These are phyloP conservation scores for Penicillium sp. DNA, from an alignment of 2,329 filamentous ascomycete genomes.

Conservation along the genomic window DNA sequence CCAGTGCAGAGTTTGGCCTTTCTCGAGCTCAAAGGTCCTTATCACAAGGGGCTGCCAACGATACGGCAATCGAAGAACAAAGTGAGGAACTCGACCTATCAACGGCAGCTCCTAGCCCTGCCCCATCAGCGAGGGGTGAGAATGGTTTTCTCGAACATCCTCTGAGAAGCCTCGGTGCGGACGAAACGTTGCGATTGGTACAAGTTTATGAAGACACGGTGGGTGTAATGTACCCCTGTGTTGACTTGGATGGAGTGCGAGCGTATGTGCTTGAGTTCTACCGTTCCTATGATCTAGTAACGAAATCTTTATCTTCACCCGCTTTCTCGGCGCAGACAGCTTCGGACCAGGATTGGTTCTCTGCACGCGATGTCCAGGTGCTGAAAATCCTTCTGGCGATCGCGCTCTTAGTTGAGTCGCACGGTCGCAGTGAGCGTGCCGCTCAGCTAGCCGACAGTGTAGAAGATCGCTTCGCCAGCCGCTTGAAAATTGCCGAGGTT, in stretches of 20 bases:
- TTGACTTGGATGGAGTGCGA: constrained; percentile 69
- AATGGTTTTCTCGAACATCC: constrained; percentile 59
- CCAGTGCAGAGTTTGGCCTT: constrained; percentile 39
- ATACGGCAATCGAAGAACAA: constrained; percentile 6
- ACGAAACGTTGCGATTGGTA: constrained; percentile 75
- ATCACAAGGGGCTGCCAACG: background rate
- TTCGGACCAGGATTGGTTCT: constrained; percentile 37
- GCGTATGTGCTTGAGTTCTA: constrained; percentile 36
- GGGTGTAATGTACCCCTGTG: constrained; percentile 82
- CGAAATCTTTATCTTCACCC: background rate
- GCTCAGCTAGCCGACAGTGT: constrained; percentile 36
- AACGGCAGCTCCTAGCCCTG: constrained; percentile 20
- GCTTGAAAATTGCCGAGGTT: constrained; percentile 37
- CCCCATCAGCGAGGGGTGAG: constrained; percentile 25
- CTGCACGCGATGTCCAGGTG: constrained; percentile 57
- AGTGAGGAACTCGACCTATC: constrained; percentile 24
- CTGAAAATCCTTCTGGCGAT: constrained; percentile 80
- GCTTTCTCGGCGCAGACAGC: background rate
- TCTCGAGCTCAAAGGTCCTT: constrained; percentile 12
- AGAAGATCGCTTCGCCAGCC: constrained; percentile 35
- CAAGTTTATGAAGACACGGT: constrained; percentile 81
- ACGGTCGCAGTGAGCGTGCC: constrained; percentile 66
- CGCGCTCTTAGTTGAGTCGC: constrained; percentile 70
- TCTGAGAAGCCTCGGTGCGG: constrained; percentile 68
- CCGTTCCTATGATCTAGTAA: constrained; percentile 9